Evolutionary conservation across 108 stramenopile species (phyloP), one percentile per base, ranked within the genome.

Genomic region (Skeletonema marinoi): DNA sequence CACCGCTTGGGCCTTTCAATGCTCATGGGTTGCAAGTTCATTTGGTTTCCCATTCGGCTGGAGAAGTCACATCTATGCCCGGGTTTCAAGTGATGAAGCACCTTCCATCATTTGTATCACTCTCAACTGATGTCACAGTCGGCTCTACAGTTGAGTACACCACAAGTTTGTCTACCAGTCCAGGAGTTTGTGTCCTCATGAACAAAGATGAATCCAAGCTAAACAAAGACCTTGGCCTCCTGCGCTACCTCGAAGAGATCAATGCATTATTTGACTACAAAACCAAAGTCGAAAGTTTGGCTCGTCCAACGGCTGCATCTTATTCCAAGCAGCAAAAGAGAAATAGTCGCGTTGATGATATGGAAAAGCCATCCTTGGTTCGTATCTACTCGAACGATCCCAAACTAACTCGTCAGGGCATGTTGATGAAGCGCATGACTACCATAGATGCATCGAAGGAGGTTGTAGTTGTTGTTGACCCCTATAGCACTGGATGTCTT

Each of bases 11-110:
- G 60, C 95, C 93, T 19, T 87, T 91, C 68, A 92, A 92, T 73
- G 92, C 91, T 11, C 71, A 86, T 67, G 95, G 95, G 3, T 88
- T 92, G 70, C 92, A 96, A 88, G 92, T 91, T 12, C 89, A 92
- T 80, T 81, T 96, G 6, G 95, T 96, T 10, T 84, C 78, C 3
- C 79, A 70, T 17, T 86, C 85, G 10, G 64, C 63, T 51, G 90
- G 90, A 17, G 87, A 70, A 36, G 90, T 91, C 2, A 83, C 84
- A 44, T 59, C 78, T 6, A 82, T 80, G 21, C 90, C 90, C 1
- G 90, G 90, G 59, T 91, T 82, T 66, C 85, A 91, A 39, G 88
- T 91, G 44, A 80, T 89, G 19, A 78, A 75, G 32, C 62, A 64
- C 21, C 73, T 91, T 44, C 90, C 90, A 54, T 85, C 84, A 17